A percentile compares a stretch with the other conserved stretches of the same genome.
Conservation (phyloP, 176 grass and related monocot genomes). For the Leersia perrieri region DNA sequence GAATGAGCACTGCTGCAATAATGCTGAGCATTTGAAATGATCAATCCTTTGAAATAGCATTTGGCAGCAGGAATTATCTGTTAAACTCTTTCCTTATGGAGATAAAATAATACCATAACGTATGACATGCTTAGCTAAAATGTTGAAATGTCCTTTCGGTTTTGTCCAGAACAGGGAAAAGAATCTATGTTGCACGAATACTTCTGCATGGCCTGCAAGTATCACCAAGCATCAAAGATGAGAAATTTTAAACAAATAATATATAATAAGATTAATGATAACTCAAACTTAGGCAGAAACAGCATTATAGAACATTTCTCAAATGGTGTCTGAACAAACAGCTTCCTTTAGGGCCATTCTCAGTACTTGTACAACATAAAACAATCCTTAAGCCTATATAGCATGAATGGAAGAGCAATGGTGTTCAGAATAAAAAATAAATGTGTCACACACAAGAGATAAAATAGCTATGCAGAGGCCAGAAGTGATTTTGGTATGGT, state of each 20-base stretch:
- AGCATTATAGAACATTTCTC: neutral
- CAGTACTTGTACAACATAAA: neutral
- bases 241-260: neutral
- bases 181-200: neutral
- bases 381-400: neutral
- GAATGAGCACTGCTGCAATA: neutral
- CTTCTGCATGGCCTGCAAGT: neutral
- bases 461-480: no score
- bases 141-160: neutral
- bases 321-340: neutral
- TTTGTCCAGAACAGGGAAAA: neutral
- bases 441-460: neutral
- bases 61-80: conserved; percentile 24
- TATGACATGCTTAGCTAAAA: neutral
- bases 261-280: neutral
- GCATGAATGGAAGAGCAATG: neutral
- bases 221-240: neutral
- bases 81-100: conserved; percentile 15
- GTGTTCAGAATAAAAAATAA: neutral
- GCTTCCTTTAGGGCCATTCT: neutral
- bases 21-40: neutral
- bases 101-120: neutral
- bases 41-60: neutral
- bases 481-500: no score
- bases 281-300: neutral